These are phyloP conservation scores for Brachypodium distachyon DNA, from an alignment of 202 grass and related monocot genomes.

Conservation along the genomic window DNA sequence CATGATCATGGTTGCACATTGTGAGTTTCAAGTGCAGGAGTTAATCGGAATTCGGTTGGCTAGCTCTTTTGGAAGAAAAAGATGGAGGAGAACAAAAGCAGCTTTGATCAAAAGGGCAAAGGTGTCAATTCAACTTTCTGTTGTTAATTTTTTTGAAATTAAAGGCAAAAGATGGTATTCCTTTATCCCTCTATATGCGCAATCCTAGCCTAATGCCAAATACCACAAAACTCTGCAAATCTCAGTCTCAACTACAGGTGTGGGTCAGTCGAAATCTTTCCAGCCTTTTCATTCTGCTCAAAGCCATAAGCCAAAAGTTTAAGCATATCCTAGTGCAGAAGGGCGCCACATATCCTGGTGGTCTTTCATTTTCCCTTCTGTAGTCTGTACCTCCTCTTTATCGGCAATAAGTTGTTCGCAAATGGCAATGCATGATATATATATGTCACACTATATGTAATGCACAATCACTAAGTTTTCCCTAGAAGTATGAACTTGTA, in stretches of 20 bases:
- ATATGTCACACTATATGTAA: background rate
- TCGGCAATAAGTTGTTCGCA: no score
- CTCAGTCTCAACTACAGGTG: background rate
- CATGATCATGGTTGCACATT: slow-evolving; percentile 17
- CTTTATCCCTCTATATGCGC: background rate
- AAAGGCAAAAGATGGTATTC: background rate
- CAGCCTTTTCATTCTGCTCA: background rate
- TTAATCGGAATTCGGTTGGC: background rate
- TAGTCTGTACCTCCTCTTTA: no score
- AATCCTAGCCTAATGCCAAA: background rate
- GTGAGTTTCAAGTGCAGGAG: background rate
- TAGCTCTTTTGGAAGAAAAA: background rate
- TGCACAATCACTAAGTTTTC: background rate
- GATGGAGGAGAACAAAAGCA: background rate
- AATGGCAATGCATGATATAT: background rate
- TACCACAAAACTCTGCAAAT: background rate
- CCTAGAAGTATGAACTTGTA: background rate
- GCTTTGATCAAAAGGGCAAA: background rate
- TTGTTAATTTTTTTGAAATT: background rate
- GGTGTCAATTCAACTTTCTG: background rate
- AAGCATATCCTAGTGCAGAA: slow-evolving; percentile 1
- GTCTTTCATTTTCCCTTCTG: background rate
- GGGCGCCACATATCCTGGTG: background rate
- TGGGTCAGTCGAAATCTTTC: background rate
- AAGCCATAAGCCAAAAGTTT: background rate